Conservation (phyloP, 306 rosid genomes). For the Cucurbita moschata region DNA sequence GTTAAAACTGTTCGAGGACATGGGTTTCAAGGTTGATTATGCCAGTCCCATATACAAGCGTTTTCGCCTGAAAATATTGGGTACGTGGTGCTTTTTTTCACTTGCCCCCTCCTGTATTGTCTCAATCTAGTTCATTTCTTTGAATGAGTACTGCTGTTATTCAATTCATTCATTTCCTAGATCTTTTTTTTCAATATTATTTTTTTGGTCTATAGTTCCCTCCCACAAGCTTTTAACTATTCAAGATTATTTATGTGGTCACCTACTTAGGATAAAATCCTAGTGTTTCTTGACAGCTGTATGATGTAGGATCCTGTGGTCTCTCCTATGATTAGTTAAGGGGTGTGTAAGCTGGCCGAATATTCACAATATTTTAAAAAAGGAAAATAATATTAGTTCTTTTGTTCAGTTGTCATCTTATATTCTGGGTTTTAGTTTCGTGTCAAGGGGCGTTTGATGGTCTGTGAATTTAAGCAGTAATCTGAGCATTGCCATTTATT, state of each 20-base stretch:
- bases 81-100: slow-evolving; percentile 23
- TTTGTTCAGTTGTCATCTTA: background rate
- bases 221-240: background rate
- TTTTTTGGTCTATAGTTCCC: background rate
- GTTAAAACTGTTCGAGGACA: slow-evolving; percentile 77
- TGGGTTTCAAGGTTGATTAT: slow-evolving; percentile 84
- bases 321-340: background rate
- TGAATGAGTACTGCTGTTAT: background rate
- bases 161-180: background rate
- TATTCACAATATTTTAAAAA: background rate
- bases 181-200: background rate
- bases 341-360: background rate
- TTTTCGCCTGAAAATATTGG: slow-evolving; percentile 57
- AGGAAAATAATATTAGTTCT: background rate
- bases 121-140: background rate
- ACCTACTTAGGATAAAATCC: background rate
- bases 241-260: background rate
- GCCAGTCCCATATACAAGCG: slow-evolving; percentile 60
- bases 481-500: background rate
- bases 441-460: background rate
- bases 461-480: background rate
- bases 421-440: background rate
- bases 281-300: background rate
- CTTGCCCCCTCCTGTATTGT: background rate
- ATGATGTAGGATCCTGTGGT: background rate